Conservation (phyloP, 2,329 filamentous ascomycete genomes). For the Sarocladiaceae sp. region DNA sequence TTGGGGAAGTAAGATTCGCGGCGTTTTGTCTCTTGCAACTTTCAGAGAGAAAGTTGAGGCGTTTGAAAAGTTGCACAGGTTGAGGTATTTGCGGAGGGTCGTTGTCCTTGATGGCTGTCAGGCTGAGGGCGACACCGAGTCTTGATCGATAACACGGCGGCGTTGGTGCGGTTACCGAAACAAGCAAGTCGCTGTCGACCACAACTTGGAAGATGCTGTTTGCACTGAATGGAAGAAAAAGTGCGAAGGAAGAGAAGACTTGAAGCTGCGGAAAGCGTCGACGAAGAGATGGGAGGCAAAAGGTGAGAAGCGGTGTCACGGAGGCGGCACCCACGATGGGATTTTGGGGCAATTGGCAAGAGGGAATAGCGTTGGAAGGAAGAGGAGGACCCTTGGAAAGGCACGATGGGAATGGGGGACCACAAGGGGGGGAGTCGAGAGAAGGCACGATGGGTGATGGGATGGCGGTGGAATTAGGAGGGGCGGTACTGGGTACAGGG, state of each 20-base stretch:
- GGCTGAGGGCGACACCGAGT: too few relatives aligned
- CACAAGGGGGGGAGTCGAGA: background rate
- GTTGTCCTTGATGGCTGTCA: too few relatives aligned
- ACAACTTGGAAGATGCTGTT: too few relatives aligned
- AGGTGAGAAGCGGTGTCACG: background rate
- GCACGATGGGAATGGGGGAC: slow-evolving; percentile 4
- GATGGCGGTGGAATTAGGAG: background rate
- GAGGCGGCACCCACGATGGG: slow-evolving; percentile 2
- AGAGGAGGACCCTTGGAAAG: slow-evolving; percentile 6
- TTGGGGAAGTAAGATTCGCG: too few relatives aligned
- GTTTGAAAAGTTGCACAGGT: too few relatives aligned
- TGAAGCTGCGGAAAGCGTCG: background rate
- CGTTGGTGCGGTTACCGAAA: too few relatives aligned
- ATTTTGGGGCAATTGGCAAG: slow-evolving; percentile 3
- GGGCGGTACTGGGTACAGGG: slow-evolving; percentile 1
- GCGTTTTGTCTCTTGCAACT: too few relatives aligned
- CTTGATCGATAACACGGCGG: too few relatives aligned
- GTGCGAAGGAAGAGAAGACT: background rate
- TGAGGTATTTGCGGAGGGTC: too few relatives aligned
- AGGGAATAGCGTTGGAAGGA: slow-evolving; percentile 1
- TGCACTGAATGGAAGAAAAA: too few relatives aligned
- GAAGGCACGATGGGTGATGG: slow-evolving; percentile 5
- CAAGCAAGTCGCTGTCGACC: too few relatives aligned
- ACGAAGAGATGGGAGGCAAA: background rate
- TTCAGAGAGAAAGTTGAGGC: too few relatives aligned